Base-by-base conservation (phyloP, 2,329 filamentous ascomycete species). In the Didymella exigua region DNA sequence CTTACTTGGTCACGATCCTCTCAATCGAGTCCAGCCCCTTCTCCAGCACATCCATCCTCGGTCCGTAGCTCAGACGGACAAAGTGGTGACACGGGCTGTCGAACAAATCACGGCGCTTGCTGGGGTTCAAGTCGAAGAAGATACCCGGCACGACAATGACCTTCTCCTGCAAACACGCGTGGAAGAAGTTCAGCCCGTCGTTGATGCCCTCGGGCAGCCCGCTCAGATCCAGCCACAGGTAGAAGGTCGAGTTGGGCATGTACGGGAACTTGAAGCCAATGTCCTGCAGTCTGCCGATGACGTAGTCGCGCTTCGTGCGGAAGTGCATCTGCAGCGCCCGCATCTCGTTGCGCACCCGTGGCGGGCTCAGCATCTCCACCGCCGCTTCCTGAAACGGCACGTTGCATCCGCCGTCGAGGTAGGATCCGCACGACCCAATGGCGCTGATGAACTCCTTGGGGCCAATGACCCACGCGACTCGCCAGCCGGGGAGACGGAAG, bases 101-200 rank as follows among this genome's bases (percentile, higher is more conserved):
- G 64, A 98, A 98, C 65, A 98, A 77, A 75, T 98, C 93, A 73
- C 93, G 84, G 62, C 93, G 84, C 75, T 91, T 89, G 30, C 89
- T 89, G 4, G 93, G 93, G 79, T 98, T 98, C 61, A 98, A 78
- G 70, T 98, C 93, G 75, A 98, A 98, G 84, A 98, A 98, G 76
- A 98, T 98, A 56, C 93, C 93, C 0, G 93, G 93, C 4, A 98
- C 93, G 16, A 97, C 92, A 70, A 97, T 97, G 63, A 96, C 91
- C 82, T 96, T 96, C 81, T 97, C 92, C 70, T 90, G 86, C 38
- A 98, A 80, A 72, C 95, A 95, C 26, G 92, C 92, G 74, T 95
- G 87, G 86, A 98, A 97, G 84, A 98, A 98, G 80, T 96, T 96
- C 69, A 98, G 81, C 8, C 93, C 93, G 73, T 98, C 93, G 56